A percentile compares a stretch with the other conserved stretches of the same genome.
phyloP scores from a whole-genome alignment of 352 stramenopile species.

The Globisporangium canariense region DNA sequence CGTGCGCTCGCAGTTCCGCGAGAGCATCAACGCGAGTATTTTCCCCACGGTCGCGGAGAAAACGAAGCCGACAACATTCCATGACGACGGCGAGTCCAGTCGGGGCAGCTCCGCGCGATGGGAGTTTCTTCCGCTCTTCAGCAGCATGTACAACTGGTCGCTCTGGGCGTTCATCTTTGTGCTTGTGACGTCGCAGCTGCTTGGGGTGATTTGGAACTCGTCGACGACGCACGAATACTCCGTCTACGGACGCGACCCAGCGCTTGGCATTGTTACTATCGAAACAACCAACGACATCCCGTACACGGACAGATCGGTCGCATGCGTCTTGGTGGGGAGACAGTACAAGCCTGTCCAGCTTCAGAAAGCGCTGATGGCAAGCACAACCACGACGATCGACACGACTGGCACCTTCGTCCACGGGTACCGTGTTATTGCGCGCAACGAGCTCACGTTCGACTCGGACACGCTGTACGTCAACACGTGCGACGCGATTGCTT shows the following conservation, averaged over 20 bases:
- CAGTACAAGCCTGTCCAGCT: conserved; percentile 20
- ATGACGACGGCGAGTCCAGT: not conserved
- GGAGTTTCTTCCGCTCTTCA: not conserved
- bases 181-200: conserved; percentile 15
- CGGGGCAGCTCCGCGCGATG: not conserved
- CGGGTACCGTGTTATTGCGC: conserved; percentile 16
- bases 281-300: conserved; percentile 8
- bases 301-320: conserved; percentile 13
- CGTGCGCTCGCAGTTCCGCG: not conserved
- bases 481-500: conserved; percentile 21
- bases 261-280: conserved; percentile 1
- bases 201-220: conserved; percentile 18
- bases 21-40: conserved; percentile 4
- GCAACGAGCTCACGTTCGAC: conserved; percentile 7
- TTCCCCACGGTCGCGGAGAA: not conserved
- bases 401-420: conserved; percentile 8
- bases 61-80: not conserved
- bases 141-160: conserved; percentile 16
- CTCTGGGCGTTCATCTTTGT: conserved; percentile 16
- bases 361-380: not conserved
- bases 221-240: conserved; percentile 1
- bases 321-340: conserved; percentile 11
- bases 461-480: conserved; percentile 6
- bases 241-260: not conserved
- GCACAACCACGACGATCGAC: conserved; percentile 13